A percentile compares a stretch with the other conserved stretches of the same genome.
Conservation (phyloP, 2,329 filamentous ascomycete genomes). For the Xylariaceae sp. region DNA sequence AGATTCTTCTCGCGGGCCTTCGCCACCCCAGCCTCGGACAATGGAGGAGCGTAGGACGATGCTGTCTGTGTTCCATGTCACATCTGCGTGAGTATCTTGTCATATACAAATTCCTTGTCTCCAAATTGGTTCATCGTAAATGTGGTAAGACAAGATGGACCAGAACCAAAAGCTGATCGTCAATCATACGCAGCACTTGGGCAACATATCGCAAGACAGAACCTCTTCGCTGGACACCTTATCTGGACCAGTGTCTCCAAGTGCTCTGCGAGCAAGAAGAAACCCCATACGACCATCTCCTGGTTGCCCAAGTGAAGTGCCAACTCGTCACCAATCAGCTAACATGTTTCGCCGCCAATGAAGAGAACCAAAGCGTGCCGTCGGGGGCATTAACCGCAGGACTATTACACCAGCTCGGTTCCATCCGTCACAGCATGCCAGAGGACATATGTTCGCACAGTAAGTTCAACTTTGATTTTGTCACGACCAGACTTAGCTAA, state of each 20-base stretch:
- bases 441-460: no score
- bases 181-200: slow-evolving; percentile 19
- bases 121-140: no score
- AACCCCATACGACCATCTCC: slow-evolving; percentile 9
- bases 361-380: neutral
- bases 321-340: slow-evolving; percentile 22
- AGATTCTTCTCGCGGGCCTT: no score
- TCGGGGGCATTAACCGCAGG: neutral
- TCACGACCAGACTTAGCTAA: no score
- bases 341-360: slow-evolving; percentile 7
- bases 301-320: slow-evolving; percentile 19
- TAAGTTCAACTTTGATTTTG: no score
- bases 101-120: no score
- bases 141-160: no score
- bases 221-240: slow-evolving; percentile 17
- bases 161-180: no score
- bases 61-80: slow-evolving; percentile 19
- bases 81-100: slow-evolving; percentile 20
- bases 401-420: no score
- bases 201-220: slow-evolving; percentile 19
- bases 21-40: slow-evolving; percentile 4
- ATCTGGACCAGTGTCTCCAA: slow-evolving; percentile 15
- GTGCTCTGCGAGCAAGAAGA: slow-evolving; percentile 13
- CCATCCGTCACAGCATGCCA: no score
- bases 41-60: slow-evolving; percentile 18